These are phyloP conservation scores for Prunus fruticosa DNA, from an alignment of 306 rosid genomes.

Conservation along the genomic window DNA sequence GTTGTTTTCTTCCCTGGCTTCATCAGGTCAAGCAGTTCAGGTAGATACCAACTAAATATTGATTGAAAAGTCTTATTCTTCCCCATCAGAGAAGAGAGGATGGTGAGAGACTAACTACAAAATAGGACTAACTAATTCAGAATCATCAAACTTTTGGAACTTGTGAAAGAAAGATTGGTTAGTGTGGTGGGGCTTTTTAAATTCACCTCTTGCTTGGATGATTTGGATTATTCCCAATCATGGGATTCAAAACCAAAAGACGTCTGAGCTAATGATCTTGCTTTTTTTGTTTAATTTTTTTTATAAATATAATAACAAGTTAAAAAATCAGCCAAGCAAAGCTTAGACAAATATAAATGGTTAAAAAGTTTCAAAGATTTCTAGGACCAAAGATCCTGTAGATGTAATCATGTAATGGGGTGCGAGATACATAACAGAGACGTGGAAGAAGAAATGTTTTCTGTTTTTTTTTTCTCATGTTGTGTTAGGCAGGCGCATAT, in stretches of 20 bases:
- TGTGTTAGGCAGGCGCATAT: constrained; percentile 28
- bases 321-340: constrained; percentile 27
- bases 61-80: constrained; percentile 5
- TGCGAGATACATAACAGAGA: too few relatives aligned
- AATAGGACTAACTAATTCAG: constrained; percentile 23
- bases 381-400: neutral
- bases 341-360: constrained; percentile 27
- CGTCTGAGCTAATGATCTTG: constrained; percentile 11
- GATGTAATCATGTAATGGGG: neutral
- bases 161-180: constrained; percentile 20
- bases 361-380: constrained; percentile 15
- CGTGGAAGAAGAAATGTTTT: neutral
- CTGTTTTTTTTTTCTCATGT: neutral
- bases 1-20: too few relatives aligned
- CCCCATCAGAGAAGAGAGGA: constrained; percentile 8
- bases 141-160: constrained; percentile 21
- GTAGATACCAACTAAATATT: constrained; percentile 24
- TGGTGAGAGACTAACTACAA: constrained; percentile 19
- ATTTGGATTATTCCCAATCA: constrained; percentile 37
- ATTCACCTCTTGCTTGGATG: constrained; percentile 20
- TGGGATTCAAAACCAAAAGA: constrained; percentile 24
- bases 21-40: constrained; percentile 13
- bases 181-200: constrained; percentile 22
- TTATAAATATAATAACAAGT: neutral
- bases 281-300: neutral